Base-by-base conservation (phyloP, 2,329 filamentous ascomycete genomes). In the Colletotrichum sp. region DNA sequence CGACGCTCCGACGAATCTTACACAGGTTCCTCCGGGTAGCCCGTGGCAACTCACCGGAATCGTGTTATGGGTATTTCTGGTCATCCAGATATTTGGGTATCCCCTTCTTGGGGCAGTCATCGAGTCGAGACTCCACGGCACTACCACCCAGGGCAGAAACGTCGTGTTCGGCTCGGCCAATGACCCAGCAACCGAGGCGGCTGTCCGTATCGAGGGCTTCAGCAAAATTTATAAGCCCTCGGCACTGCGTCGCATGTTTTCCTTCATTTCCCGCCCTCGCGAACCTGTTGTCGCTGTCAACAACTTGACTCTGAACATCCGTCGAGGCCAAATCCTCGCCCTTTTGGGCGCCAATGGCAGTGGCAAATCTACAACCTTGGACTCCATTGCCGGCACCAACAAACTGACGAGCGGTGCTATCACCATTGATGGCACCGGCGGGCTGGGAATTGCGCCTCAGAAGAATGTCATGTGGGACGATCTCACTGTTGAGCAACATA, bases 401-500 rank as follows among this genome's bases (percentile, higher is more conserved):
- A 94, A 91, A 60, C 89, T 96, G 26, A 95, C 95, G 0, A 92
- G 90, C 74, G 96, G 96, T 4, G 89, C 89, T 5, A 97, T 98
- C 78, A 91, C 91, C 28, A 93, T 98, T 62, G 93, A 96, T 78
- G 93, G 93, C 1, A 93, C 92, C 12, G 95, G 95, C 12, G 95
- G 95, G 0, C 89, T 98, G 24, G 96, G 96, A 16, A 93, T 98
- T 57, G 96, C 95, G 72, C 96, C 96, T 0, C 96, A 98, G 83
- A 96, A 96, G 87, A 98, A 98, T 80, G 96, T 98, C 8, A 89
- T 98, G 36, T 98, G 96, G 96, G 94, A 96, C 79, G 93, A 96
- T 74, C 86, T 98, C 71, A 98, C 95, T 0, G 95, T 98, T 1
- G 91, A 93, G 80, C 95, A 98, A 83, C 96, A 98, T 80, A 92